These are phyloP conservation scores for Irpex sp. DNA, from an alignment of 1,284 basidiomycete species.

Conservation along the genomic window DNA sequence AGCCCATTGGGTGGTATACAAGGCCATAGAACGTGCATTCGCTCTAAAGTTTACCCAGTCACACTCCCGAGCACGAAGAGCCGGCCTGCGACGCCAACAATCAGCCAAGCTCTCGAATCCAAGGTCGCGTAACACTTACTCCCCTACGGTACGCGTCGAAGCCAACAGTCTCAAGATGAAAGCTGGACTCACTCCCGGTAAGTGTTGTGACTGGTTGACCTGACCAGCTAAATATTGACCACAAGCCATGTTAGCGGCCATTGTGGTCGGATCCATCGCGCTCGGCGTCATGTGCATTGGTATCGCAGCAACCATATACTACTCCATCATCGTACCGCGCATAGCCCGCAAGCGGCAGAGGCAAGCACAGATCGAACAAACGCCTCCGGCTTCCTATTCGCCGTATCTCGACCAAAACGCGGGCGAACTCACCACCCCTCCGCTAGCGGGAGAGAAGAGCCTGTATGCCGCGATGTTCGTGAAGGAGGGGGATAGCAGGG, in stretches of 20 bases:
- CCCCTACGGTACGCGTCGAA: not conserved
- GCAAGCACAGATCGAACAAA: not conserved
- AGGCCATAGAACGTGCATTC: not conserved
- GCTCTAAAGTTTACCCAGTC: too few species aligned
- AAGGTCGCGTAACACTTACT: not conserved
- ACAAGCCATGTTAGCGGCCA: constrained; percentile 12
- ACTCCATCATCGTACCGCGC: constrained; percentile 16
- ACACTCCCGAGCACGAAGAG: not conserved
- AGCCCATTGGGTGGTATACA: not conserved
- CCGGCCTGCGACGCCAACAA: not conserved
- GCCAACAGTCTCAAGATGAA: not conserved
- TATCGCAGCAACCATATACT: constrained; percentile 17
- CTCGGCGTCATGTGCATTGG: constrained; percentile 18
- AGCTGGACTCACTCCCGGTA: not conserved
- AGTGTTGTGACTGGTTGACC: not conserved
- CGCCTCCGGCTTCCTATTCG: not conserved
- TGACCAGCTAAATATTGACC: too few species aligned
- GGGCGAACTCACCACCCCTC: not conserved
- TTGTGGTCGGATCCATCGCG: constrained; percentile 17
- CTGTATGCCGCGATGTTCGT: constrained; percentile 11
- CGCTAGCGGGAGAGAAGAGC: not conserved
- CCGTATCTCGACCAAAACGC: not conserved
- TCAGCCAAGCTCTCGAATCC: not conserved
- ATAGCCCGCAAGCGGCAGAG: constrained; percentile 2
- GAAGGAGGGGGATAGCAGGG: constrained; percentile 13